Conservation (phyloP, 768 basidiomycete species). For the Punctularia strigosozonata region DNA sequence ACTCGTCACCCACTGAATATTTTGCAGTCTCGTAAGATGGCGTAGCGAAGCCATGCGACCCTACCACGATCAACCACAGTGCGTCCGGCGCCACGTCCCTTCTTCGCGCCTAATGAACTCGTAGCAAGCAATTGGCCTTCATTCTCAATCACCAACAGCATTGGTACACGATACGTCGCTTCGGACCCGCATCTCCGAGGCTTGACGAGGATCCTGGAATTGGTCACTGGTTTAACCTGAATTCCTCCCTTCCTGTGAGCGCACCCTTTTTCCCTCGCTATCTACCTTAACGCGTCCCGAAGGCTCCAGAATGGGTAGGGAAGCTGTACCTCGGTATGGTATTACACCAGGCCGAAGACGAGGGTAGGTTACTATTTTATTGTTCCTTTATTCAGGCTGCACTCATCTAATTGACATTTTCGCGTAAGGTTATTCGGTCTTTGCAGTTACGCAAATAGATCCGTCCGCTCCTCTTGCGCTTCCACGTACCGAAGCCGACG, state of each 20-base stretch:
- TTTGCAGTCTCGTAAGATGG: conserved; percentile 67
- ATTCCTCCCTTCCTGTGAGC: conserved; percentile 74
- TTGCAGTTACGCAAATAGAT: conserved; percentile 61
- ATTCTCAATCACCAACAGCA: conserved; percentile 80
- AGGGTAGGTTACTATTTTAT: conserved; percentile 37
- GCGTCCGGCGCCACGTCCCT: conserved; percentile 11
- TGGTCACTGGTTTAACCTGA: conserved; percentile 84
- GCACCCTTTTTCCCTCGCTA: no score
- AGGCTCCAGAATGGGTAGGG: conserved; percentile 70
- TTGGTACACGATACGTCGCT: conserved; percentile 83
- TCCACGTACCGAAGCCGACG: conserved; percentile 60
- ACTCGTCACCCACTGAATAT: not conserved
- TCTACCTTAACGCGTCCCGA: no score
- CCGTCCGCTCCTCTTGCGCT: conserved; percentile 39
- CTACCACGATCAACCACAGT: conserved; percentile 74
- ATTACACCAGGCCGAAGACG: conserved; percentile 74
- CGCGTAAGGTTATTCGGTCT: conserved; percentile 65
- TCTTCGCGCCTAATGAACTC: conserved; percentile 1
- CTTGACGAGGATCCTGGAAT: conserved; percentile 31
- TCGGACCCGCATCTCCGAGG: conserved; percentile 38
- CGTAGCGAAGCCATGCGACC: conserved; percentile 70
- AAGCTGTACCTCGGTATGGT: conserved; percentile 79
- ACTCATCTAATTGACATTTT: conserved; percentile 6
- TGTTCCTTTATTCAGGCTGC: not conserved
- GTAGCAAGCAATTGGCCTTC: conserved; percentile 73